Percentiles rank a stretch among this genome's conserved stretches.
Evolutionary conservation across 306 rosid genomes (phyloP).

Genomic region (Castanea mollissima): DNA sequence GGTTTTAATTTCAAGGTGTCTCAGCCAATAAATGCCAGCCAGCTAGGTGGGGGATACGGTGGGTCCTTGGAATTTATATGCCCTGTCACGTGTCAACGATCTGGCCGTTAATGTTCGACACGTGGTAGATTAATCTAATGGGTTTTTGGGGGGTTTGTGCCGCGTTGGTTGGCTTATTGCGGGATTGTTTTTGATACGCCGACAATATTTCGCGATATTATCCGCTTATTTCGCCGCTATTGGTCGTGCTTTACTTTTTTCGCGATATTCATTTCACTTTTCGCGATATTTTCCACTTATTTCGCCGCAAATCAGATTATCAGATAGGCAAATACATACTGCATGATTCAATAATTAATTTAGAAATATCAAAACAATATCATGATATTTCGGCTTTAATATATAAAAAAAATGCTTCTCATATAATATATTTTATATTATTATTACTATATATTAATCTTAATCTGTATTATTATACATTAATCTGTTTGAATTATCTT

Average conservation of each 20-base stretch:
- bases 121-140: background rate
- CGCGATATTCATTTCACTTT: background rate
- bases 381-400: no score
- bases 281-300: conserved; percentile 38
- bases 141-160: background rate
- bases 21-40: conserved; percentile 57
- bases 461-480: no score
- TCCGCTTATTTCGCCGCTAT: background rate
- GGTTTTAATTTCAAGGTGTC: background rate
- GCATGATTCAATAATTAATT: no score
- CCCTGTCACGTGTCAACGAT: conserved; percentile 16
- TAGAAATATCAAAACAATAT: no score
- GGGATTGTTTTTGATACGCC: conserved; percentile 30
- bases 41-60: conserved; percentile 13
- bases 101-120: background rate
- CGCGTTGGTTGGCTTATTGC: background rate
- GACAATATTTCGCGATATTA: conserved; percentile 66
- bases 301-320: background rate
- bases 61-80: conserved; percentile 25
- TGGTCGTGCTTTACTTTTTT: background rate
- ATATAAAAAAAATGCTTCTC: no score
- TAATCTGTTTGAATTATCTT: no score
- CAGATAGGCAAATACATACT: background rate
- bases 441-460: no score
- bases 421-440: no score